These are phyloP conservation scores for Alternaria postmessia DNA, from an alignment of 2,329 filamentous ascomycete species.

Conservation along the genomic window DNA sequence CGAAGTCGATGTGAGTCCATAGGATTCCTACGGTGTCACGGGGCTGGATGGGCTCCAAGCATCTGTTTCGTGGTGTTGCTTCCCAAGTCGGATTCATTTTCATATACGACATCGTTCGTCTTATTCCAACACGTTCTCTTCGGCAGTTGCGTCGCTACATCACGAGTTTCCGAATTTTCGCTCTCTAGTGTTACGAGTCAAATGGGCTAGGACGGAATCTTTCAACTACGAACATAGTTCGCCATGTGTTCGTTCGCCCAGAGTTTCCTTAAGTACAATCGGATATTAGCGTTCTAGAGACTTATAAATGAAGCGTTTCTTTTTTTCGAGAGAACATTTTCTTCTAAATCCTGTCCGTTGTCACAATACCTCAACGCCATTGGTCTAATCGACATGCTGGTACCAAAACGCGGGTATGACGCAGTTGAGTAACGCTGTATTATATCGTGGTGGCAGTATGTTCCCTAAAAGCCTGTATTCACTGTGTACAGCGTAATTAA, in stretches of 20 bases:
- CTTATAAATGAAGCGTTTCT: neutral
- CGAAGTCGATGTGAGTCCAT: neutral
- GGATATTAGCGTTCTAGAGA: neutral
- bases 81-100: neutral
- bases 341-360: neutral
- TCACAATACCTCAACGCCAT: neutral
- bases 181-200: neutral
- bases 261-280: neutral
- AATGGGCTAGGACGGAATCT: neutral
- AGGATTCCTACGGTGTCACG: too few species aligned
- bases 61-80: neutral
- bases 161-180: neutral
- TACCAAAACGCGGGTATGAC: neutral
- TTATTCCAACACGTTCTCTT: neutral
- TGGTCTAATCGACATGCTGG: too few species aligned
- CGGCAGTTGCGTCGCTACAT: neutral
- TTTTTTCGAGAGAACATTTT: neutral
- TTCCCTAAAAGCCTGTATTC: too few species aligned
- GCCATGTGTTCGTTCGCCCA: neutral
- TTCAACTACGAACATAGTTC: neutral
- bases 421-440: neutral
- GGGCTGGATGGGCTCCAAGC: neutral
- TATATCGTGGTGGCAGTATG: too few species aligned
- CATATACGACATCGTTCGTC: neutral
- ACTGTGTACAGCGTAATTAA: neutral